Percentiles rank a stretch among this genome's conserved stretches.
phyloP scores from a whole-genome alignment of 176 grass and related monocot species.

The Avena insularis region DNA sequence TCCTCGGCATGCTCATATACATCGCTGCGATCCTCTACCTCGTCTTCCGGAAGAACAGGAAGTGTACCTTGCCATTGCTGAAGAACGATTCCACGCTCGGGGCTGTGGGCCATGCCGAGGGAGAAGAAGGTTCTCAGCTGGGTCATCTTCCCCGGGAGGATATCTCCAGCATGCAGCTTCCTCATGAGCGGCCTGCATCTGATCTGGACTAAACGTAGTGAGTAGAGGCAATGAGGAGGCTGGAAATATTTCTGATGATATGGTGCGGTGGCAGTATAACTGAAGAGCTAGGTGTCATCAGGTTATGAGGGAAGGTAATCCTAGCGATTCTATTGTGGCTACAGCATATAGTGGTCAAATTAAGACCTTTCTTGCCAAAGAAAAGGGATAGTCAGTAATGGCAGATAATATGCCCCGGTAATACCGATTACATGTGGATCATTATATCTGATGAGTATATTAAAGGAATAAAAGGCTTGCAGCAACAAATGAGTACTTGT shows the following conservation, averaged over 20 bases:
- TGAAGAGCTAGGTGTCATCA: slow-evolving; percentile 7
- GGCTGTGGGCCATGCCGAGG: background rate
- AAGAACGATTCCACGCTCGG: slow-evolving; percentile 50
- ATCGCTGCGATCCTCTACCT: slow-evolving; percentile 75
- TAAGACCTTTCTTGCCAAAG: background rate
- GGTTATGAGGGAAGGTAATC: too few relatives aligned
- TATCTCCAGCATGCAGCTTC: slow-evolving; percentile 95
- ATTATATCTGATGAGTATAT: background rate
- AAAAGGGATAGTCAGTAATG: background rate
- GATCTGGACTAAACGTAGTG: slow-evolving; percentile 55
- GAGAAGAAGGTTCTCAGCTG: slow-evolving; percentile 48
- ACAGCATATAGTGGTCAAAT: background rate
- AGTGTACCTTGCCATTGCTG: slow-evolving; percentile 62
- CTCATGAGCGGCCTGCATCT: slow-evolving; percentile 47
- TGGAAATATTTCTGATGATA: slow-evolving; percentile 16
- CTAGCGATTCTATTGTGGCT: slow-evolving; percentile 15
- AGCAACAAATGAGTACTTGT: background rate
- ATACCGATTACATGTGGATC: background rate
- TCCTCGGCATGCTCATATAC: slow-evolving; percentile 85
- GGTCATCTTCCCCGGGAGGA: slow-evolving; percentile 85
- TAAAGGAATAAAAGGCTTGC: background rate
- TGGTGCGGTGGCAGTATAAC: slow-evolving; percentile 2
- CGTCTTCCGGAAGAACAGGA: slow-evolving; percentile 76
- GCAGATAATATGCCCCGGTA: slow-evolving; percentile 18
- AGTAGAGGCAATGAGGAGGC: slow-evolving; percentile 9